Evolutionary conservation across 306 rosid genomes (phyloP), one percentile per base, ranked within the genome.

Genomic region (Arachis stenosperma): DNA sequence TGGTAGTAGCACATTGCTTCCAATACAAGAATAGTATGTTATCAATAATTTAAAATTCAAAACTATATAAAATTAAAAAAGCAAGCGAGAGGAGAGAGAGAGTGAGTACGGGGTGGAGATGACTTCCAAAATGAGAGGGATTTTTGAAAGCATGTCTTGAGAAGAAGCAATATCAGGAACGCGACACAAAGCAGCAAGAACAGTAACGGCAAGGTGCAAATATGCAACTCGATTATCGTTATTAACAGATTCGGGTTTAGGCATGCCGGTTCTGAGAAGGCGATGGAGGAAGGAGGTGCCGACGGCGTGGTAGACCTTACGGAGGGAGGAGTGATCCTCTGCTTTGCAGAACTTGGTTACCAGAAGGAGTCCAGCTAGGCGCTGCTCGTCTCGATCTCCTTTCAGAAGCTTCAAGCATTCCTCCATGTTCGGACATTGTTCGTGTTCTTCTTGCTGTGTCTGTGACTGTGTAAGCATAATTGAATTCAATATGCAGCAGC

Each of bases 301-400:
- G 50, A 94, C 89, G 10, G 96, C 92, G 14, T 88, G 71, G 37
- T 91, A 91, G 50, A 89, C 83, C 86, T 84, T 84, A 37, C 75
- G 77, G 40, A 94, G 93, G 12, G 95, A 88, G 67, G 84, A 59
- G 42, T 79, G 82, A 44, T 94, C 89, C 13, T 89, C 90, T 4
- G 91, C 86, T 70, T 84, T 85, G 81, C 89, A 89, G 72, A 91
- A 89, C 75, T 89, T 91, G 44, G 97, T 88, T 41, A 91, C 93
- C 13, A 94, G 85, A 64, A 91, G 91, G 59, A 94, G 97, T 7
- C 97, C 96, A 7, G 96, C 97, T 6, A 94, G 96, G 60, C 97
- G 92, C 65, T 94, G 97, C 73, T 89, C 97, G 63, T 91, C 99
- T 75, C 86, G 75, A 75, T 84, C 97, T 63, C 98, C 98, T 81